Evolutionary conservation across 257 asterid genomes (phyloP).

Genomic region (Penstemon eatonii): DNA sequence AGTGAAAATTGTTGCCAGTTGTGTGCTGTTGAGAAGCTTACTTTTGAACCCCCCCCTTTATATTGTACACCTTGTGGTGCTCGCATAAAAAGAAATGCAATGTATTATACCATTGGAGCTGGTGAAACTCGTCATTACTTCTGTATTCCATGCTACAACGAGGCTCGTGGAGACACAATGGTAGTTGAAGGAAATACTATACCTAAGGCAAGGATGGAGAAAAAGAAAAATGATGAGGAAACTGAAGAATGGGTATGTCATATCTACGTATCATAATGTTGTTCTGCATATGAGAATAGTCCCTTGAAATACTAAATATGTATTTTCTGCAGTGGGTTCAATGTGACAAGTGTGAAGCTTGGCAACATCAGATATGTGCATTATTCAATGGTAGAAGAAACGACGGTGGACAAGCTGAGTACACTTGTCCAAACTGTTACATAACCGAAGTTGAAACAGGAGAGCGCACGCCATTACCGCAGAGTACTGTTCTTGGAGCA

Average conservation of each 20-base stretch:
- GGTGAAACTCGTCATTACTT: constrained; percentile 92
- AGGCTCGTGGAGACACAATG: constrained; percentile 84
- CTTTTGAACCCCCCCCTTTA: constrained; percentile 95
- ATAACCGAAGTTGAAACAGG: constrained; percentile 86
- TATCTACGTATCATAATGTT: constrained; percentile 17
- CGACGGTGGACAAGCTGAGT: constrained; percentile 98
- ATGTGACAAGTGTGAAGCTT: constrained; percentile 98
- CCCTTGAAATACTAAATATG: constrained; percentile 26
- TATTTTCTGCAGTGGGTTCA: constrained; percentile 93
- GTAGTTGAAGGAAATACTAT: constrained; percentile 65
- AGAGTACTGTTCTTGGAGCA: constrained; percentile 98
- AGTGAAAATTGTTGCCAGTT: constrained; percentile 95
- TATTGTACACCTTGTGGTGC: constrained; percentile 94
- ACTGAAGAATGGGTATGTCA: constrained; percentile 95
- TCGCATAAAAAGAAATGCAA: constrained; percentile 91
- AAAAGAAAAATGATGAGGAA: constrained; percentile 90
- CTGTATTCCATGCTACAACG: constrained; percentile 89
- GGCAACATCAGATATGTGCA: constrained; percentile 99
- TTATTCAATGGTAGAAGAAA: constrained; percentile 96
- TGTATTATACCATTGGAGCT: constrained; percentile 83
- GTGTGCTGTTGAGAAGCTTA: constrained; percentile 97
- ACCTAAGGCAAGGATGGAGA: constrained; percentile 80
- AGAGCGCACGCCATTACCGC: constrained; percentile 85
- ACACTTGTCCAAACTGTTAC: constrained; percentile 98
- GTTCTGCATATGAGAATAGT: constrained; percentile 14